A percentile compares a stretch with the other conserved stretches of the same genome.
Conservation (phyloP, 176 grass and related monocot species). For the Dendrocalamus sinicus region DNA sequence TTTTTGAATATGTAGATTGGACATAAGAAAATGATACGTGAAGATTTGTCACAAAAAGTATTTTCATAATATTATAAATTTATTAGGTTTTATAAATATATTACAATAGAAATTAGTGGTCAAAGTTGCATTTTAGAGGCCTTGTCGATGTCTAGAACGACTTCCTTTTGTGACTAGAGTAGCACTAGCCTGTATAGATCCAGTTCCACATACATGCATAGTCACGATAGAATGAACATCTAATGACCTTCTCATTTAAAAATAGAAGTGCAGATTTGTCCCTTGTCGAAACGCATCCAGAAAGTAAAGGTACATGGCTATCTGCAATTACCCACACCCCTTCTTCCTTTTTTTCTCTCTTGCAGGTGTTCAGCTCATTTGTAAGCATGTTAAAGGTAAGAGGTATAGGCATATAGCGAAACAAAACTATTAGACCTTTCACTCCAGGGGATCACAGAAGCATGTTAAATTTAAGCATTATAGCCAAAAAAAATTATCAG, state of each 20-base stretch:
- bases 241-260: neutral
- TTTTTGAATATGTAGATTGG: too few species aligned
- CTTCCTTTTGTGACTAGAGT: too few species aligned
- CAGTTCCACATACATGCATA: neutral
- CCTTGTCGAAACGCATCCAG: neutral
- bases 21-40: too few species aligned
- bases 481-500: neutral
- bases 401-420: neutral
- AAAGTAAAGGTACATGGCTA: too few species aligned
- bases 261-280: neutral
- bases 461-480: too few species aligned
- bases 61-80: too few species aligned
- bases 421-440: neutral
- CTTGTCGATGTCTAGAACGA: too few species aligned
- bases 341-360: neutral
- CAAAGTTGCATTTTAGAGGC: too few species aligned
- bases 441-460: neutral
- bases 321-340: neutral
- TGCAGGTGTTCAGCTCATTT: neutral
- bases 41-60: too few species aligned
- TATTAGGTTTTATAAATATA: too few species aligned
- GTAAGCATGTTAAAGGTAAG: neutral
- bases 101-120: too few species aligned
- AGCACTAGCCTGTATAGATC: neutral
- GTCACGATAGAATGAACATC: neutral